phyloP scores from a whole-genome alignment of 2,329 filamentous ascomycete genomes.

The Penicillium italicum region DNA sequence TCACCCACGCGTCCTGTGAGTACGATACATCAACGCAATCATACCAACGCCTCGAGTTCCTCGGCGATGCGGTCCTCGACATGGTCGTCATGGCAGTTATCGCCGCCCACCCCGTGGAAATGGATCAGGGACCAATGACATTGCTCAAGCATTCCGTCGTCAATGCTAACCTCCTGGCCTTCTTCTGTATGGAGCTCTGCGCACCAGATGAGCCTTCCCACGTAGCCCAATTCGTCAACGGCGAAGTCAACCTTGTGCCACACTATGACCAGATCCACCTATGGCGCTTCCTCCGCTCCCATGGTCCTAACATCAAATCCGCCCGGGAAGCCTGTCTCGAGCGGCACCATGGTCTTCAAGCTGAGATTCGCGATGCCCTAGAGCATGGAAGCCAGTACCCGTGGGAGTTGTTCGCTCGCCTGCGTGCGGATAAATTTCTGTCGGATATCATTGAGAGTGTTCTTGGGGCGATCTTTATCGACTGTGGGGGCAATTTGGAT shows the following conservation, averaged over 20 bases:
- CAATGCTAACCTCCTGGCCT: constrained; percentile 77
- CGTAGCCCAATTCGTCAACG: constrained; percentile 2
- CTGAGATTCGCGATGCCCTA: constrained; percentile 52
- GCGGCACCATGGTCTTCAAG: constrained; percentile 51
- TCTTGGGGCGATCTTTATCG: constrained; percentile 79
- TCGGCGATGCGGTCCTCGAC: constrained; percentile 84
- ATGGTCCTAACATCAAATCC: constrained; percentile 10
- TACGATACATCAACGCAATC: constrained; percentile 51
- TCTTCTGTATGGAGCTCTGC: constrained; percentile 60
- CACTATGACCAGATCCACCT: constrained; percentile 46
- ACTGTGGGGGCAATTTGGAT: constrained; percentile 61
- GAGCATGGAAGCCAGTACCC: constrained; percentile 59
- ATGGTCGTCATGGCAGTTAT: constrained; percentile 61
- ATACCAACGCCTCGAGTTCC: constrained; percentile 77
- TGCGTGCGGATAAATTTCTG: constrained; percentile 71
- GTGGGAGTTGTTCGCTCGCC: constrained; percentile 66
- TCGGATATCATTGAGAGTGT: constrained; percentile 80
- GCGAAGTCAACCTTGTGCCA: constrained; percentile 26
- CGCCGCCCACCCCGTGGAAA: constrained; percentile 29
- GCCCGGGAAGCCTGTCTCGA: constrained; percentile 22
- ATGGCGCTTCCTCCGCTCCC: constrained; percentile 64
- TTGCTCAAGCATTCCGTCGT: constrained; percentile 70
- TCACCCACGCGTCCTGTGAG: constrained; percentile 69
- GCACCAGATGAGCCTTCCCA: constrained; percentile 12
- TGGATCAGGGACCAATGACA: constrained; percentile 66